Evolutionary conservation across 768 basidiomycete species (phyloP).

Genomic region (Boletus patriciae): DNA sequence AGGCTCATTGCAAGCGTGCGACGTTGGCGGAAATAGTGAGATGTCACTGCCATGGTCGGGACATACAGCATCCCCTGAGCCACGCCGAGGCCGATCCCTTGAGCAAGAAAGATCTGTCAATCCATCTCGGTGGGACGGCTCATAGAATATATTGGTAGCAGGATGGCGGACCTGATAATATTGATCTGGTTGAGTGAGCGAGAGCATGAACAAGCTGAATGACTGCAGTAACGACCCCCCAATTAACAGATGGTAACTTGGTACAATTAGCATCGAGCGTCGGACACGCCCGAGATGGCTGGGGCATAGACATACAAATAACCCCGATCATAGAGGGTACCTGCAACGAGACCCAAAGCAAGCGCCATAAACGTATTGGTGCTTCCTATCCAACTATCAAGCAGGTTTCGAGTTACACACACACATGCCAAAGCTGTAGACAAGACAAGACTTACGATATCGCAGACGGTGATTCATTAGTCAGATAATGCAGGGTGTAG

Average conservation of each 20-base stretch:
- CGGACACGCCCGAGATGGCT: neutral
- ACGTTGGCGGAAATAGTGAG: constrained; percentile 45
- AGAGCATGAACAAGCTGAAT: constrained; percentile 45
- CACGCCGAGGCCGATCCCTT: constrained; percentile 49
- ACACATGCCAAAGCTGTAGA: neutral
- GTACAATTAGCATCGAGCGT: neutral
- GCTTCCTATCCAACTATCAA: constrained; percentile 46
- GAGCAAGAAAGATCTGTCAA: constrained; percentile 46
- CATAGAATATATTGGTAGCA: neutral
- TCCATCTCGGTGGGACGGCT: neutral
- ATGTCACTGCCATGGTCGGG: constrained; percentile 43
- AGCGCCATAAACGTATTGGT: constrained; percentile 44
- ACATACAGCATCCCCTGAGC: constrained; percentile 47
- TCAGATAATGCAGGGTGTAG: constrained; percentile 38
- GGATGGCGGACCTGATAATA: constrained; percentile 42
- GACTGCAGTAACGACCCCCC: constrained; percentile 46
- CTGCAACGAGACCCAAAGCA: constrained; percentile 40
- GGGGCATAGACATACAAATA: constrained; percentile 39
- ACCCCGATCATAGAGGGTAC: constrained; percentile 51
- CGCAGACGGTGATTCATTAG: constrained; percentile 33
- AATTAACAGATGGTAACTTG: constrained; percentile 46
- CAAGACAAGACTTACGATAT: constrained; percentile 34
- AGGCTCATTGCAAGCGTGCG: constrained; percentile 47
- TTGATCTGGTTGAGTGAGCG: constrained; percentile 40
- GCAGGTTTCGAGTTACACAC: neutral